Conservation (phyloP, 495 filamentous ascomycete species). For the Bryoglossum gracile region DNA sequence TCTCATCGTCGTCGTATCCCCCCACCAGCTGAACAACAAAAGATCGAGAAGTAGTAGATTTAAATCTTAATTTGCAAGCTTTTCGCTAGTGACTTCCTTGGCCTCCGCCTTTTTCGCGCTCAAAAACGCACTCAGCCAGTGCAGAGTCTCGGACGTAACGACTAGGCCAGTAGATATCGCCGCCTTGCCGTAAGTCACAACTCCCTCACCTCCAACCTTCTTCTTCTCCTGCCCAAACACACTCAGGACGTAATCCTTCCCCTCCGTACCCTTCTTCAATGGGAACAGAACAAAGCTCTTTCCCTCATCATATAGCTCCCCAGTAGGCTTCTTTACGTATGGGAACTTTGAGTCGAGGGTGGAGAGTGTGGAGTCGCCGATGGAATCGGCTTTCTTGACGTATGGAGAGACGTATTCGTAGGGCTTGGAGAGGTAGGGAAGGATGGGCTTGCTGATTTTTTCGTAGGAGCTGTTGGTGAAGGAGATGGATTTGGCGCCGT, state of each 20-base stretch:
- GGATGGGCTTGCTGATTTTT: conserved; percentile 59
- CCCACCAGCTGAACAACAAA: not conserved
- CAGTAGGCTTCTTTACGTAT: conserved; percentile 78
- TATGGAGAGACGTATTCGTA: conserved; percentile 77
- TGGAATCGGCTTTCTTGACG: conserved; percentile 67
- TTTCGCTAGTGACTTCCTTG: conserved; percentile 50
- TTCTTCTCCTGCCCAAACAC: conserved; percentile 70
- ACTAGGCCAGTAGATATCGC: conserved; percentile 65
- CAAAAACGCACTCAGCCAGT: conserved; percentile 48
- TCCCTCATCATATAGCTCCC: conserved; percentile 62
- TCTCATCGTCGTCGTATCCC: not conserved
- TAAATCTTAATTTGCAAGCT: conserved; percentile 30
- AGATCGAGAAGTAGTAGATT: not conserved
- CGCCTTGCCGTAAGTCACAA: conserved; percentile 65
- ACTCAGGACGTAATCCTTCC: conserved; percentile 66
- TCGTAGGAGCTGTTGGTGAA: conserved; percentile 61
- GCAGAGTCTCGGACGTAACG: conserved; percentile 59
- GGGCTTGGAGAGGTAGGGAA: conserved; percentile 70
- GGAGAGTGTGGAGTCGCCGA: conserved; percentile 67
- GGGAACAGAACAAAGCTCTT: conserved; percentile 60
- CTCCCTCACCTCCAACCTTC: conserved; percentile 63
- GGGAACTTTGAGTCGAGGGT: conserved; percentile 77
- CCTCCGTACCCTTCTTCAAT: conserved; percentile 53
- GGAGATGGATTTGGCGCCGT: conserved; percentile 73
- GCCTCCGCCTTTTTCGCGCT: conserved; percentile 53